These are phyloP conservation scores for Kwoniella bestiolae DNA, from an alignment of 768 basidiomycete genomes.

Conservation along the genomic window DNA sequence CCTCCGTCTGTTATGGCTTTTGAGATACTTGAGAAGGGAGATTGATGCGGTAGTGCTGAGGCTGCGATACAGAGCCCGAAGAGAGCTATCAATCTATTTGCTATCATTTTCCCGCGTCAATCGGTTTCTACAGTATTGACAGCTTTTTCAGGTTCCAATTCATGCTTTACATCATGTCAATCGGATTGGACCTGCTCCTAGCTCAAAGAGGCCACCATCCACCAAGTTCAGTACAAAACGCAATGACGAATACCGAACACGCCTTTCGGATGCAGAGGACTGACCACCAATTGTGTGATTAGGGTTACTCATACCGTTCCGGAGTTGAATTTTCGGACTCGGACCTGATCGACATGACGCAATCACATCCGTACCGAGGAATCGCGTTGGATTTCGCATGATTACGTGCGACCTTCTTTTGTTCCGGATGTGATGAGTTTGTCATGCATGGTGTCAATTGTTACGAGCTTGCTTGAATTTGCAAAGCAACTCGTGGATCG, in stretches of 20 bases:
- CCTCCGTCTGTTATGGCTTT: not conserved
- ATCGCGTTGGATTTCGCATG: not conserved
- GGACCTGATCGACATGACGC: conserved; percentile 12
- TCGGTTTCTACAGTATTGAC: too few relatives aligned
- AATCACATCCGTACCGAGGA: not conserved
- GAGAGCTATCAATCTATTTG: too few relatives aligned
- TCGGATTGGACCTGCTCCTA: too few relatives aligned
- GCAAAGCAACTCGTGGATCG: too few relatives aligned
- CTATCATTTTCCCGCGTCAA: too few relatives aligned
- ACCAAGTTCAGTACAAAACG: not conserved
- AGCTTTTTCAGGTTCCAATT: too few relatives aligned
- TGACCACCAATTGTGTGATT: not conserved
- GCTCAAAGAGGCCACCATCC: not conserved
- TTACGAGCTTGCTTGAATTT: too few relatives aligned
- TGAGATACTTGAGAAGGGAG: not conserved
- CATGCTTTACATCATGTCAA: too few relatives aligned
- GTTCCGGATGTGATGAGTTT: not conserved
- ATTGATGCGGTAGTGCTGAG: not conserved
- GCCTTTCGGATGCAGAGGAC: not conserved
- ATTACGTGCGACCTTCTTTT: not conserved
- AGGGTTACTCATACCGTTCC: too few relatives aligned
- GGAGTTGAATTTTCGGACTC: not conserved
- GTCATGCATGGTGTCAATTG: not conserved
- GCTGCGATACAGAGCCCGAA: not conserved
- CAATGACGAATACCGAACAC: not conserved